phyloP scores from a whole-genome alignment of 1,139 yeast species.

The Suhomyces panamericanus region DNA sequence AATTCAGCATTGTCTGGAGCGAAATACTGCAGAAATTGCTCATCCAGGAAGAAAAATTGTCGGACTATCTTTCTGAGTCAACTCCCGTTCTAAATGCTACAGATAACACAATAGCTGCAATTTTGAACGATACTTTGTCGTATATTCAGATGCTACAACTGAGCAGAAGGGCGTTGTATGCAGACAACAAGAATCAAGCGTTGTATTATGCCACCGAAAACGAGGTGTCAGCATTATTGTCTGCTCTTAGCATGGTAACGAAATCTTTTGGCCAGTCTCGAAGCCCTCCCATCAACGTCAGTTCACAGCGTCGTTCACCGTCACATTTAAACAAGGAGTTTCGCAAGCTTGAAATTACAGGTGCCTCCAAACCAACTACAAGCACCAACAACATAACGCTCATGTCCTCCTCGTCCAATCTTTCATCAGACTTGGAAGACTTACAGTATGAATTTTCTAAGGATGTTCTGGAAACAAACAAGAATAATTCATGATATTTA shows the following conservation, averaged over 20 bases:
- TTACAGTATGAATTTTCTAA: background rate
- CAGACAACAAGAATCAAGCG: conserved; percentile 16
- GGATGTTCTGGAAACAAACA: background rate
- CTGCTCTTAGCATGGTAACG: conserved; percentile 22
- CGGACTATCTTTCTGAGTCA: conserved; percentile 20
- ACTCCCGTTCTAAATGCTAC: conserved; percentile 9
- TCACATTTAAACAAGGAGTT: conserved; percentile 1
- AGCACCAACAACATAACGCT: background rate
- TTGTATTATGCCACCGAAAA: conserved; percentile 21
- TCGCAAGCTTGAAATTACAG: background rate
- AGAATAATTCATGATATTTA: conserved; percentile 2
- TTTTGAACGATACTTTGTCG: conserved; percentile 13
- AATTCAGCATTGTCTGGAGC: conserved; percentile 36
- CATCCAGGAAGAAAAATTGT: conserved; percentile 30
- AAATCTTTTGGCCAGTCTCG: no score
- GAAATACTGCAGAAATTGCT: conserved; percentile 35
- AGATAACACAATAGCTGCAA: conserved; percentile 11
- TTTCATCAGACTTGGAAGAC: conserved; percentile 5
- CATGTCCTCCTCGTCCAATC: conserved; percentile 4
- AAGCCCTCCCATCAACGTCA: no score
- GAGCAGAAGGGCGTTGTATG: conserved; percentile 9
- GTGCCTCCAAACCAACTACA: background rate
- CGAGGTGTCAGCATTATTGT: conserved; percentile 26
- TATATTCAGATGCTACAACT: conserved; percentile 3
- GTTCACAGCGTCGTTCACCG: no score